phyloP scores from a whole-genome alignment of 306 rosid genomes.

The Cercis canadensis region DNA sequence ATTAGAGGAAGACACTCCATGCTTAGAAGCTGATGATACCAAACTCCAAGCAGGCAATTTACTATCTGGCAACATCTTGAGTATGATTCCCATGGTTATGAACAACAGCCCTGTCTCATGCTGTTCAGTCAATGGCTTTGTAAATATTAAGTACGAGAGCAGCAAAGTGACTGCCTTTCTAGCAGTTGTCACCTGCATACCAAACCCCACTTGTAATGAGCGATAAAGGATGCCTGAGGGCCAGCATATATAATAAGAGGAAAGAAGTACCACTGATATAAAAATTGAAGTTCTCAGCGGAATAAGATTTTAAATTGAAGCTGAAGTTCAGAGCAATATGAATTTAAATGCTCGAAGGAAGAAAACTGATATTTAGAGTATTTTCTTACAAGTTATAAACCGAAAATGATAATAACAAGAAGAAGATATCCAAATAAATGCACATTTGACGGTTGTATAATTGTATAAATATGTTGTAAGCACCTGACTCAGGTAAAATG shows the following conservation, averaged over 20 bases:
- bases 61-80: conserved; percentile 60
- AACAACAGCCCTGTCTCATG: conserved; percentile 67
- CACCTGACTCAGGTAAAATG: neutral
- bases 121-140: conserved; percentile 72
- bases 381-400: no score
- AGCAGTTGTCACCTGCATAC: conserved; percentile 63
- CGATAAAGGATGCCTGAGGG: neutral
- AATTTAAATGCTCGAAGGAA: no score
- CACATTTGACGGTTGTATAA: neutral
- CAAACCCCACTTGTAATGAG: conserved; percentile 4
- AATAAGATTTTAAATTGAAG: no score
- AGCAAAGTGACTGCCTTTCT: conserved; percentile 70
- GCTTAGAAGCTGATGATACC: conserved; percentile 12
- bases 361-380: no score
- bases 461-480: no score
- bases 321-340: neutral
- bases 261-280: neutral
- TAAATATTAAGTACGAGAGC: conserved; percentile 66
- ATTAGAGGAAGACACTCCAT: conserved; percentile 14
- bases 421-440: no score
- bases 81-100: conserved; percentile 58
- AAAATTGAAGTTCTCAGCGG: no score
- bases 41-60: conserved; percentile 22
- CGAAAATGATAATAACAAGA: neutral
- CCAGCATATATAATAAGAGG: neutral